Evolutionary conservation across 805 yeast genomes (phyloP), one percentile per base, ranked within the genome.

Genomic region (Ogataea methanolica): DNA sequence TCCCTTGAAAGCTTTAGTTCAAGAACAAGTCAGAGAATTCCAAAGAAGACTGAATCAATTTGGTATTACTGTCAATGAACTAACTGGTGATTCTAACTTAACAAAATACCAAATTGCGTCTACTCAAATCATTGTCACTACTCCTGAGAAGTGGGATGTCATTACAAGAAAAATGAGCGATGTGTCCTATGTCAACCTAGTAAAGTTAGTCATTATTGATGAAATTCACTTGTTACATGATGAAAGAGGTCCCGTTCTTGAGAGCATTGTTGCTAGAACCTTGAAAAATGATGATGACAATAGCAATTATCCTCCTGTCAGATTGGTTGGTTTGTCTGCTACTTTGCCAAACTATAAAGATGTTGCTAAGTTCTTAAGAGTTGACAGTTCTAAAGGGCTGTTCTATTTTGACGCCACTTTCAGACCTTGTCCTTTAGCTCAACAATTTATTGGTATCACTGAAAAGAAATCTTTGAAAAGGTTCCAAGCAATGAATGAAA

Each of bases 121-220:
- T 39, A 85, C 96, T 0, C 96, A 92, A 57, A 67, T 92, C 5
- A 69, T 92, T 42, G 95, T 92, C 1, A 88, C 97, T 0, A 92
- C 99, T 0, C 98, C 98, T 0, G 99, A 94, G 61, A 92, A 91
- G 61, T 92, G 98, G 98, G 98, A 94, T 68, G 88, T 94, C 19
- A 83, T 91, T 15, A 91, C 97, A 0, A 76, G 99, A 68, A 92
- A 92, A 59, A 74, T 76, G 39, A 73, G 80, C 19, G 92, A 87
- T 50, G 71, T 79, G 2, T 78, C 85, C 22, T 84, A 82, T 56
- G 77, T 83, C 1, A 73, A 77, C 34, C 68, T 81, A 1, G 94
- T 89, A 1, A 75, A 79, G 37, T 72, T 92, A 21, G 66, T 92
- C 9, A 85, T 92, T 26, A 80, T 94, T 43, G 99, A 92, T 71